A percentile compares a stretch with the other conserved stretches of the same genome.
phyloP scores from a whole-genome alignment of 139 green algal species.

The Pseudopediastrum boryanum region DNA sequence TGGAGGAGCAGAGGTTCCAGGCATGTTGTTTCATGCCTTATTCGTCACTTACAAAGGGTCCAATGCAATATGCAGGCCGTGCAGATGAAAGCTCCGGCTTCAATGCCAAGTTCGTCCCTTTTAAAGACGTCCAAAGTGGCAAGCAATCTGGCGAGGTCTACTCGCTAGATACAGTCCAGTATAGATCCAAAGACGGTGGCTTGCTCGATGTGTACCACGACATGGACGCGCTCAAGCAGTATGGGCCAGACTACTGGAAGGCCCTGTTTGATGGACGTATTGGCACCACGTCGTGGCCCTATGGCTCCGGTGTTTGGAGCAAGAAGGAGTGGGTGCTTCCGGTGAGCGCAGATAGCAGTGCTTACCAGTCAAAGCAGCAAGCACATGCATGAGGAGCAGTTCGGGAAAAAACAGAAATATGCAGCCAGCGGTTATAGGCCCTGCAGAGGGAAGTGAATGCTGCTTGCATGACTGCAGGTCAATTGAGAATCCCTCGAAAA shows the following conservation, averaged over 20 bases:
- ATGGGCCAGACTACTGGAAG: conserved; percentile 94
- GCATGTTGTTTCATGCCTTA: too few relatives aligned
- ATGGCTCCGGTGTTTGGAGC: conserved; percentile 97
- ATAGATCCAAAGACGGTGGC: conserved; percentile 75
- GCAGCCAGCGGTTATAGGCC: too few relatives aligned
- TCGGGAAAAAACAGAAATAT: too few relatives aligned
- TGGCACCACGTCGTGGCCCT: conserved; percentile 94
- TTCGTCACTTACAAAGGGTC: too few relatives aligned
- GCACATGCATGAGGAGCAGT: too few relatives aligned
- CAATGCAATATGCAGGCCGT: too few relatives aligned
- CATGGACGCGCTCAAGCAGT: conserved; percentile 87
- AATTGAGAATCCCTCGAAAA: too few relatives aligned
- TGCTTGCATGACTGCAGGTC: too few relatives aligned
- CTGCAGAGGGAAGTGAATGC: too few relatives aligned
- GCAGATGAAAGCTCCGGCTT: background rate
- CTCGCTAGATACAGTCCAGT: conserved; percentile 94
- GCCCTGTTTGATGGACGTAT: conserved; percentile 91
- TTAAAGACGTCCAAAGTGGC: conserved; percentile 66
- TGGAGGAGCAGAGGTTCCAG: too few relatives aligned
- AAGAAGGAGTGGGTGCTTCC: conserved; percentile 99
- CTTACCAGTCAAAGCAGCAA: too few relatives aligned
- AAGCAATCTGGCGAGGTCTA: conserved; percentile 80
- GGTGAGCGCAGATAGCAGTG: conserved; percentile 52
- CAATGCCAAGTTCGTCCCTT: conserved; percentile 91
- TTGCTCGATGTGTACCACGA: conserved; percentile 98